Percentiles rank a stretch among this genome's conserved stretches.
These are phyloP conservation scores for Hypoxylon rickii DNA, from an alignment of 495 filamentous ascomycete species.

Conservation along the genomic window DNA sequence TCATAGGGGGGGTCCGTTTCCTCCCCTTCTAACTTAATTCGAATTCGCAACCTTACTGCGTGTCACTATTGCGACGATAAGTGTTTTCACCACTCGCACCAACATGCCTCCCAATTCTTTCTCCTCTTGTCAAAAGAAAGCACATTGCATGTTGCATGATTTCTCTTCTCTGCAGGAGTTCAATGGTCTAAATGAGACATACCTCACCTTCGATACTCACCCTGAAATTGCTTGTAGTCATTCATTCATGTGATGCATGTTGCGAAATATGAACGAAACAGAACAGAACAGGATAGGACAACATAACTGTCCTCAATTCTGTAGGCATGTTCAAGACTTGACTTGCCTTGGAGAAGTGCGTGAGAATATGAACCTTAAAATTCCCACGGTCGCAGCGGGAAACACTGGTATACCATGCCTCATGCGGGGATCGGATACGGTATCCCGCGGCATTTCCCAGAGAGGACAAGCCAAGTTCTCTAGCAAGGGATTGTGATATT, in stretches of 20 bases:
- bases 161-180: background rate
- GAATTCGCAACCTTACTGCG: slow-evolving; percentile 8
- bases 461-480: slow-evolving; percentile 17
- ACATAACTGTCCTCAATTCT: too few species aligned
- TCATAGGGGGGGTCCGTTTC: too few species aligned
- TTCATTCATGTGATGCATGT: background rate
- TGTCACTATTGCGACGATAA: too few species aligned
- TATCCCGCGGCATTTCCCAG: slow-evolving; percentile 27
- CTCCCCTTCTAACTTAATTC: too few species aligned
- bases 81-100: too few species aligned
- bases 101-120: too few species aligned
- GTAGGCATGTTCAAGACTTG: background rate
- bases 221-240: background rate
- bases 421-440: slow-evolving; percentile 29
- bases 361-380: too few species aligned
- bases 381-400: slow-evolving; percentile 15
- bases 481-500: slow-evolving; percentile 26
- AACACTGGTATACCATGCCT: background rate
- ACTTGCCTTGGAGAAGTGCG: background rate
- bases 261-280: slow-evolving; percentile 11
- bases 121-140: background rate
- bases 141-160: background rate
- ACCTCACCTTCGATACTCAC: slow-evolving; percentile 12
- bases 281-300: too few species aligned
- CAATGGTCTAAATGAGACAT: background rate